Base-by-base conservation (phyloP, 331 rosid species). In the Dryas integrifolia region DNA sequence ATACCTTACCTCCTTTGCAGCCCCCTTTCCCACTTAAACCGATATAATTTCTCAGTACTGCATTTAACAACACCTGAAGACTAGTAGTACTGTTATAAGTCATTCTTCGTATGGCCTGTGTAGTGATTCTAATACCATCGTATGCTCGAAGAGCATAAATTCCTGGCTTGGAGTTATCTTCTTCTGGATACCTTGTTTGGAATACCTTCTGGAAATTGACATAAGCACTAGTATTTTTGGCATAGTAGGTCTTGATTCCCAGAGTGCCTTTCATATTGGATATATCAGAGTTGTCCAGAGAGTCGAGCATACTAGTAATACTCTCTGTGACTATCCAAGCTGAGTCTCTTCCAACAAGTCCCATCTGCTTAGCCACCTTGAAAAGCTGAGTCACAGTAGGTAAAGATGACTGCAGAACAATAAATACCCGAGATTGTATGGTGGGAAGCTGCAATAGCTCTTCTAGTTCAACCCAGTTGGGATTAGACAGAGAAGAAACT, bases 291-390 rank as follows among this genome's bases (percentile, higher is more conserved):
- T 66, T 82, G 41, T 58, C 56, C 44, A 80, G 52, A 9, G 83
- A 59, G 63, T 82, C 88, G 60, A 86, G 78, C 44, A 77, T 49
- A 68, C 65, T 75, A 6, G 88, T 41, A 73, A 80, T 41, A 70
- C 75, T 71, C 59, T 85, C 83, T 51, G 88, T 76, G 73, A 82
- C 69, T 63, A 88, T 84, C 88, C 88, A 88, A 45, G 59, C 86
- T 2, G 92, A 83, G 13, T 88, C 87, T 50, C 16, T 73, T 35
- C 61, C 84, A 58, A 82, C 79, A 18, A 88, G 73, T 68, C 92
- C 87, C 75, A 80, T 21, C 47, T 70, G 35, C 30, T 58, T 59
- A 35, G 79, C 67, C 16, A 45, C 67, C 50, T 59, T 40, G 65
- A 66, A 75, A 14, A 75, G 26, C 57, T 75, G 45, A 67, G 41